Conservation (phyloP, 2,329 filamentous ascomycete genomes). For the Fusarium camptoceras region DNA sequence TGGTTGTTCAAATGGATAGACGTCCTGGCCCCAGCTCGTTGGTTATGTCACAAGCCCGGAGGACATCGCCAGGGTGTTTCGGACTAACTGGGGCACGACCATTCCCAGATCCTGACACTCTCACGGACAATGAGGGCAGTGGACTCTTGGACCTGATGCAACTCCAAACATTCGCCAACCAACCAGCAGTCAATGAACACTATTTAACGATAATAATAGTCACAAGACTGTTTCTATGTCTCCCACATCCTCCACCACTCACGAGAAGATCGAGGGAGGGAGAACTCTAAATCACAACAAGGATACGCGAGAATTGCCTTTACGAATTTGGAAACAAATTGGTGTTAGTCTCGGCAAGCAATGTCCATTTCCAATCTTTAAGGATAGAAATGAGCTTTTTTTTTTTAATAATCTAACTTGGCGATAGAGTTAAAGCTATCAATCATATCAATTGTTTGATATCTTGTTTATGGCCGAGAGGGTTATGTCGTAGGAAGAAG, state of each 20-base stretch:
- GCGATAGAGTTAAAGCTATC: not conserved
- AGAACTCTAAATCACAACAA: constrained; percentile 35
- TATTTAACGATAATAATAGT: constrained; percentile 35
- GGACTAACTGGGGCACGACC: constrained; percentile 6
- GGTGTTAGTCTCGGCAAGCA: not conserved
- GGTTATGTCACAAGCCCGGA: not conserved
- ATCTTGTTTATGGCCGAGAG: not conserved
- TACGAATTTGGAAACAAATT: not conserved
- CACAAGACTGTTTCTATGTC: constrained; percentile 41
- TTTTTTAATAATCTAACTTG: not conserved
- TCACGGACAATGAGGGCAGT: constrained; percentile 39
- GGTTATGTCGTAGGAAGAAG: not conserved
- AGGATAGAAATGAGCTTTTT: not conserved
- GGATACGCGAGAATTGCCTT: not conserved
- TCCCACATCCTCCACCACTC: constrained; percentile 45
- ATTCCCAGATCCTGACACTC: constrained; percentile 16
- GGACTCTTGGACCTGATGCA: not conserved
- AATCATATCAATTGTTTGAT: not conserved
- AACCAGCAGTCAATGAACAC: not conserved
- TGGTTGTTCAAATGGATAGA: not conserved
- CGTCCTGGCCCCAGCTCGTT: not conserved
- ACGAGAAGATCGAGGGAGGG: constrained; percentile 47
- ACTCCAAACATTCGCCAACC: constrained; percentile 3
- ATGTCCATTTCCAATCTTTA: rapidly evolving
- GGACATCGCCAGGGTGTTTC: not conserved